Evolutionary conservation across 2,329 filamentous ascomycete genomes (phyloP).

Genomic region (Phialophora verrucosa): DNA sequence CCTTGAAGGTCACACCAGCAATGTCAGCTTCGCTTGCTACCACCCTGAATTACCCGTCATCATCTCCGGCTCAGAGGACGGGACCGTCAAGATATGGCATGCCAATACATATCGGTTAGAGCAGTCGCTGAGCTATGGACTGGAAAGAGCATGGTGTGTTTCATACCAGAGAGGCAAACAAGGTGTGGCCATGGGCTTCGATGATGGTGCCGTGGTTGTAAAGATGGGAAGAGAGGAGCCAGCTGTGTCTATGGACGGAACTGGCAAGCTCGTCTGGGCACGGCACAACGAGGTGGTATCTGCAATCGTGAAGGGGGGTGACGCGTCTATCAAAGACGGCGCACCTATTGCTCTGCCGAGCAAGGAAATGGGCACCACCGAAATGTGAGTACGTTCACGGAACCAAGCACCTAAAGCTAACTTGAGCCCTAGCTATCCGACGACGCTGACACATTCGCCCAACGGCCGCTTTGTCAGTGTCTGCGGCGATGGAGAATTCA

Average conservation of each 20-base stretch:
- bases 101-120: conserved; percentile 96
- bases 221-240: conserved; percentile 98
- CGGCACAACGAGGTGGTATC: conserved; percentile 94
- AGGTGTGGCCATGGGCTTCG: conserved; percentile 92
- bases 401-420: neutral
- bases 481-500: conserved; percentile 97
- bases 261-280: conserved; percentile 95
- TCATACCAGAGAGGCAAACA: conserved; percentile 94
- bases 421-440: conserved; percentile 57
- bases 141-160: conserved; percentile 97
- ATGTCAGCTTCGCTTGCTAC: conserved; percentile 97
- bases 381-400: conserved; percentile 69
- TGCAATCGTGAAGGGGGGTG: conserved; percentile 90
- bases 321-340: conserved; percentile 84
- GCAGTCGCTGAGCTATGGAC: conserved; percentile 92
- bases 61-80: conserved; percentile 96
- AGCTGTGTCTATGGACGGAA: conserved; percentile 94
- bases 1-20: conserved; percentile 94
- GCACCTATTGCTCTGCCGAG: conserved; percentile 82
- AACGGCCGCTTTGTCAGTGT: conserved; percentile 89
- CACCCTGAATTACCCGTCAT: conserved; percentile 97
- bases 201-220: conserved; percentile 95
- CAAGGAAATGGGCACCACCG: conserved; percentile 94
- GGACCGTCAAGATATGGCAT: conserved; percentile 97
- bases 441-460: conserved; percentile 92